Conservation (phyloP, 2,329 filamentous ascomycete genomes). For the Pestalotiopsis sp. region DNA sequence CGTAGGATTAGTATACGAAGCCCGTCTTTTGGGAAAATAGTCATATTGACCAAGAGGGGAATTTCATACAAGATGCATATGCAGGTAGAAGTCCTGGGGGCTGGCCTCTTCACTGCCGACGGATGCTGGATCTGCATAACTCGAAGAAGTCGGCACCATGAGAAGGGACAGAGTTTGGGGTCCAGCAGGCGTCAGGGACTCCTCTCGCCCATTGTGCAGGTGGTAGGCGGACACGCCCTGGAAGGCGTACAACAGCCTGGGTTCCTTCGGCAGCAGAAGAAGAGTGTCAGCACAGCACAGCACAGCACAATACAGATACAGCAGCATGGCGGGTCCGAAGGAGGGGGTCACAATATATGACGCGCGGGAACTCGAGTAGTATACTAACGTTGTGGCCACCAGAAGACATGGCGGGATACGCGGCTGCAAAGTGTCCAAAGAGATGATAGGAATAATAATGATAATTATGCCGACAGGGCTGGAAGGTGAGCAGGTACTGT, state of each 20-base stretch:
- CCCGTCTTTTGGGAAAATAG: background rate
- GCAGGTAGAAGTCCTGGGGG: constrained; percentile 95
- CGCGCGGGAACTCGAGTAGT: background rate
- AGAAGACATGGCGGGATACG: constrained; percentile 40
- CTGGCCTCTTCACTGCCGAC: constrained; percentile 55
- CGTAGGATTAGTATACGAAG: background rate
- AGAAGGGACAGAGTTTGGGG: constrained; percentile 90
- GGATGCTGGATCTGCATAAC: constrained; percentile 59
- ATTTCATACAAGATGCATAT: constrained; percentile 69
- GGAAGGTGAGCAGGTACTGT: constrained; percentile 8
- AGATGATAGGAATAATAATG: background rate
- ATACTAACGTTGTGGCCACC: constrained; percentile 43
- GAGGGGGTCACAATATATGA: background rate
- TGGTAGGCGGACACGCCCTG: constrained; percentile 90
- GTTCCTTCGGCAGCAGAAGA: constrained; percentile 46
- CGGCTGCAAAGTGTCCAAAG: background rate
- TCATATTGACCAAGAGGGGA: background rate
- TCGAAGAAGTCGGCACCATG: constrained; percentile 91
- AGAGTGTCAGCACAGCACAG: background rate
- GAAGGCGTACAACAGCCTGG: constrained; percentile 71
- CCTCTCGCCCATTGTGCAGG: constrained; percentile 84
- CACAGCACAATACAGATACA: background rate
- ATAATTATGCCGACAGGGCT: constrained; percentile 17
- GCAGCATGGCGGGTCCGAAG: background rate
- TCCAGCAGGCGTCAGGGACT: constrained; percentile 79